These are phyloP conservation scores for cucumber (Cucumis sativus) DNA, from an alignment of 306 rosid species.

Conservation along the genomic window DNA sequence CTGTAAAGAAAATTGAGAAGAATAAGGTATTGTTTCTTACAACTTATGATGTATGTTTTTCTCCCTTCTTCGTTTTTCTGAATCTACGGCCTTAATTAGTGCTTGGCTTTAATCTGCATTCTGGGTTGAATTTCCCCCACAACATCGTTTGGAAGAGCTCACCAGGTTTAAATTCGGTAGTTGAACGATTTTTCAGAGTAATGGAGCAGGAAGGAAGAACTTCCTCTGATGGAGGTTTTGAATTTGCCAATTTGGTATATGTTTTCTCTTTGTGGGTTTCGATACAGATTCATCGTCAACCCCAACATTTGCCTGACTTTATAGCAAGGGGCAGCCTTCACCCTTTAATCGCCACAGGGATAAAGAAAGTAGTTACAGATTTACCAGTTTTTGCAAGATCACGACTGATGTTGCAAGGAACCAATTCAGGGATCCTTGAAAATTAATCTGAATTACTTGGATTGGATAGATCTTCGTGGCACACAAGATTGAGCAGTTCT, in stretches of 20 bases:
- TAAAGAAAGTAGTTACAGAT: background rate
- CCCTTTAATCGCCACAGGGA: background rate
- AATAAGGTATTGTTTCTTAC: slow-evolving; percentile 46
- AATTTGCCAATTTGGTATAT: background rate
- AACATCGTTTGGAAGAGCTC: background rate
- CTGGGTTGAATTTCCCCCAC: background rate
- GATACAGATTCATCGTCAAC: background rate
- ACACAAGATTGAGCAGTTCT: background rate
- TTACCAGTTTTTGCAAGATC: background rate
- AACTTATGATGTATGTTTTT: background rate
- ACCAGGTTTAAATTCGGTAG: background rate
- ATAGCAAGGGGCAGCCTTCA: background rate
- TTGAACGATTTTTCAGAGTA: slow-evolving; percentile 5
- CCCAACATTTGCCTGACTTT: background rate
- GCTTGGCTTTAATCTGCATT: background rate
- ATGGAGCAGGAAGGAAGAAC: background rate
- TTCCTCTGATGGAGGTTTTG: slow-evolving; percentile 8
- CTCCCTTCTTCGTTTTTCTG: background rate
- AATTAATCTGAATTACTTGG: background rate
- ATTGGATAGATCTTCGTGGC: background rate
- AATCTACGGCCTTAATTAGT: background rate
- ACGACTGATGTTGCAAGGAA: background rate
- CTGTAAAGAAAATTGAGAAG: slow-evolving; percentile 86
- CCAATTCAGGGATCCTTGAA: background rate
- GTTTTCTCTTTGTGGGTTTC: background rate